Evolutionary conservation across 1,284 basidiomycete species (phyloP).

Genomic region (Pterula multifida): DNA sequence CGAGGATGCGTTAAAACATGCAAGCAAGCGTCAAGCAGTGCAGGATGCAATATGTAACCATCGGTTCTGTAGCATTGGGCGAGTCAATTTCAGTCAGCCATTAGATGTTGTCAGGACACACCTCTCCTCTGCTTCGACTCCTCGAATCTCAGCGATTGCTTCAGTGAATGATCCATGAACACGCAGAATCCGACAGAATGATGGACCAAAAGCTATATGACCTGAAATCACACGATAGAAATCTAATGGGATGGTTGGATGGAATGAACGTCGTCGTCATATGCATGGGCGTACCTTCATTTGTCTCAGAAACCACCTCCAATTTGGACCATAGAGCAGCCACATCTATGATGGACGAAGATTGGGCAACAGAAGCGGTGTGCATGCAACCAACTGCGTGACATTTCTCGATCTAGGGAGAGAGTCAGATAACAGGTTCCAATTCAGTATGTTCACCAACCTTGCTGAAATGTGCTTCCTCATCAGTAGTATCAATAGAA

Average conservation of each 20-base stretch:
- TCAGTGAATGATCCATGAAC: background rate
- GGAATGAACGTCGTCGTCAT: background rate
- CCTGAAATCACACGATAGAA: background rate
- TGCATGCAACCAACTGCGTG: too few species aligned
- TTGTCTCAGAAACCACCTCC: too few species aligned
- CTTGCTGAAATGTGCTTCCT: too few species aligned
- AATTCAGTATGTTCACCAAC: too few species aligned
- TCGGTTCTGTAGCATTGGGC: conserved; percentile 10
- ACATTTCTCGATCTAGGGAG: too few species aligned
- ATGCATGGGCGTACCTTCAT: background rate
- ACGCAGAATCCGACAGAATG: background rate
- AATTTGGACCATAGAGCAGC: too few species aligned
- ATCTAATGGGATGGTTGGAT: background rate
- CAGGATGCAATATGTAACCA: conserved; percentile 25
- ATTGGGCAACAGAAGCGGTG: too few species aligned
- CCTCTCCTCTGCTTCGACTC: background rate
- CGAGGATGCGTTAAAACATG: conserved; percentile 18
- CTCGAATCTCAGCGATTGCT: background rate
- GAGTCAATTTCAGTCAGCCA: background rate
- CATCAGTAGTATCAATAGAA: background rate
- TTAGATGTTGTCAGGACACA: background rate
- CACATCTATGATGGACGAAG: too few species aligned
- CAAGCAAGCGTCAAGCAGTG: conserved; percentile 24
- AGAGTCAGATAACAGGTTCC: too few species aligned
- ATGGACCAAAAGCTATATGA: background rate